A percentile compares a stretch with the other conserved stretches of the same genome.
Conservation (phyloP, 257 asterid species). For the Ballota nigra region DNA sequence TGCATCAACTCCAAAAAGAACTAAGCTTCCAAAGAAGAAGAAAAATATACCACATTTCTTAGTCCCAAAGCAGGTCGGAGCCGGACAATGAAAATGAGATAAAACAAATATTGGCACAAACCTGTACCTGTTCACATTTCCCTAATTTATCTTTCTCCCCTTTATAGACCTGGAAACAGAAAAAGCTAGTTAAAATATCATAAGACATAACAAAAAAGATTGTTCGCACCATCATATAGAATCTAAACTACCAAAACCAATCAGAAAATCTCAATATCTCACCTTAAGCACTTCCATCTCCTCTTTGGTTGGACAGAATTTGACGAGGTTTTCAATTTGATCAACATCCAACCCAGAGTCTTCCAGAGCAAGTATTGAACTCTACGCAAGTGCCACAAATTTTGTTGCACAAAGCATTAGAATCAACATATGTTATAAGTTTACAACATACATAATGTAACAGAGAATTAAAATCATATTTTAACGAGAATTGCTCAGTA, state of each 20-base stretch:
- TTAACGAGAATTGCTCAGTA: background rate
- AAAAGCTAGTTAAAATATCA: constrained; percentile 21
- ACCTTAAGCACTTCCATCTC: constrained; percentile 96
- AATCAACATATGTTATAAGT: constrained; percentile 4
- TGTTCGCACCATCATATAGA: background rate
- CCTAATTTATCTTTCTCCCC: constrained; percentile 85
- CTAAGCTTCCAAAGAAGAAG: constrained; percentile 40
- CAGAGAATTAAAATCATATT: background rate
- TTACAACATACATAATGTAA: background rate
- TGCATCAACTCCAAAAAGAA: constrained; percentile 94
- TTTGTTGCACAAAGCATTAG: constrained; percentile 21
- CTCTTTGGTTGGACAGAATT: constrained; percentile 95
- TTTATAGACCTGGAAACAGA: constrained; percentile 69
- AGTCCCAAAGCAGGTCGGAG: background rate
- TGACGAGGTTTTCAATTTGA: constrained; percentile 92
- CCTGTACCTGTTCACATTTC: constrained; percentile 97
- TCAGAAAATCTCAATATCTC: background rate
- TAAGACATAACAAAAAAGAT: background rate
- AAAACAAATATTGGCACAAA: constrained; percentile 26
- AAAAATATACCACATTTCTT: constrained; percentile 17
- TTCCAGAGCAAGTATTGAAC: constrained; percentile 84
- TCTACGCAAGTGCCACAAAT: constrained; percentile 42
- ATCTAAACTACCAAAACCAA: constrained; percentile 13
- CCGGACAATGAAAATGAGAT: background rate
- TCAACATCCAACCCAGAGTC: constrained; percentile 89